Percentiles rank a stretch among this genome's conserved stretches.
phyloP scores from a whole-genome alignment of 768 basidiomycete species.

The Tricholoma furcatifolium region DNA sequence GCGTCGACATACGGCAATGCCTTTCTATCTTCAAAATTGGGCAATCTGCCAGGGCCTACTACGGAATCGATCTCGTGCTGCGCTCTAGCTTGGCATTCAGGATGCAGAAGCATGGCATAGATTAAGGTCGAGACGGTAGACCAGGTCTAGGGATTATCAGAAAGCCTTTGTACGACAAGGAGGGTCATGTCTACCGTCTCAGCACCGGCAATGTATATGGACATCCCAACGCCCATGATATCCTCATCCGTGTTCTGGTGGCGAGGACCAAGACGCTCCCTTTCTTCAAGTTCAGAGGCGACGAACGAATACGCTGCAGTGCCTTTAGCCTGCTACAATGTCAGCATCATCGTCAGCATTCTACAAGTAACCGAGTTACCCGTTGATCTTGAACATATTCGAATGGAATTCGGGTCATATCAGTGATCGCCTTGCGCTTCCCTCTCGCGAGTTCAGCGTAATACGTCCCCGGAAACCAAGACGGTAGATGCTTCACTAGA shows the following conservation, averaged over 20 bases:
- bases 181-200: slow-evolving; percentile 29
- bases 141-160: slow-evolving; percentile 23
- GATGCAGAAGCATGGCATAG: slow-evolving; percentile 38
- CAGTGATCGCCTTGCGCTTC: slow-evolving; percentile 9
- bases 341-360: not conserved
- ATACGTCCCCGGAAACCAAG: slow-evolving; percentile 30
- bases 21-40: slow-evolving; percentile 27
- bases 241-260: slow-evolving; percentile 8
- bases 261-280: not conserved
- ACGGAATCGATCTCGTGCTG: slow-evolving; percentile 43
- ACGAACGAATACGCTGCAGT: slow-evolving; percentile 21
- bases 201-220: slow-evolving; percentile 27
- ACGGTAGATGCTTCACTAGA: slow-evolving; percentile 29
- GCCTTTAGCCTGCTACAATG: slow-evolving; percentile 13
- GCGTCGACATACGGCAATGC: slow-evolving; percentile 37
- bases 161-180: not conserved
- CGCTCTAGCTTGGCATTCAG: slow-evolving; percentile 32
- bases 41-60: slow-evolving; percentile 35
- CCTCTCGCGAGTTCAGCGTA: slow-evolving; percentile 18
- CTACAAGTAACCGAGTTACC: slow-evolving; percentile 18
- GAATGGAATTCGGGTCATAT: slow-evolving; percentile 29
- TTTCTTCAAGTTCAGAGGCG: slow-evolving; percentile 11
- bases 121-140: slow-evolving; percentile 32
- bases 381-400: slow-evolving; percentile 28
- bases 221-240: slow-evolving; percentile 17